These are phyloP conservation scores for Pythium periplocum DNA, from an alignment of 352 stramenopile genomes.

Conservation along the genomic window DNA sequence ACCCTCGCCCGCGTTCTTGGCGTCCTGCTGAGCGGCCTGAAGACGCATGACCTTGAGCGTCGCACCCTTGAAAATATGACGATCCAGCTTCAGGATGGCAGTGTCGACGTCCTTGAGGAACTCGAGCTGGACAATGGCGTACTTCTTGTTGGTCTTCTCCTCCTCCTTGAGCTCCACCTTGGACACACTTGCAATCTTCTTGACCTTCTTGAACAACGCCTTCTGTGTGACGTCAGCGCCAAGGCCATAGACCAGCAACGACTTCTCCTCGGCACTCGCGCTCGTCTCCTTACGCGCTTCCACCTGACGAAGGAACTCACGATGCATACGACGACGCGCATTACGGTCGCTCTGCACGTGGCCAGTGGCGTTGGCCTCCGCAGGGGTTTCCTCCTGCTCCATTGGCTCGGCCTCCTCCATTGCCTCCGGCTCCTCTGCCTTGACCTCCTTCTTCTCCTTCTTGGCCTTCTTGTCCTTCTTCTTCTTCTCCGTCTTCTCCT, in stretches of 20 bases:
- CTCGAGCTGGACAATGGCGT: slow-evolving; percentile 62
- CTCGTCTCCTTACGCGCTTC: slow-evolving; percentile 53
- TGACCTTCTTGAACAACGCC: slow-evolving; percentile 73
- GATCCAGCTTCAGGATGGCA: slow-evolving; percentile 69
- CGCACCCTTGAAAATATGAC: slow-evolving; percentile 79
- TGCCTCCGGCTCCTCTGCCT: slow-evolving; percentile 1
- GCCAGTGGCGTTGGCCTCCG: slow-evolving; percentile 9
- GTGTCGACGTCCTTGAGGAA: slow-evolving; percentile 39
- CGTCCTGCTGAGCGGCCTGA: slow-evolving; percentile 17
- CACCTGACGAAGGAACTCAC: slow-evolving; percentile 69
- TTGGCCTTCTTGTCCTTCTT: slow-evolving; percentile 22
- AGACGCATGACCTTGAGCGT: slow-evolving; percentile 58
- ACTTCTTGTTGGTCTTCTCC: slow-evolving; percentile 45
- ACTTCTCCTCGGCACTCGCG: slow-evolving; percentile 53
- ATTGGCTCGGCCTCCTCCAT: slow-evolving; percentile 9
- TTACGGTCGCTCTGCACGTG: slow-evolving; percentile 79
- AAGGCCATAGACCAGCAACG: slow-evolving; percentile 69
- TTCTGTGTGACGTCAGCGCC: slow-evolving; percentile 69
- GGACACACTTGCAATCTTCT: slow-evolving; percentile 53
- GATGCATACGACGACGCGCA: slow-evolving; percentile 64
- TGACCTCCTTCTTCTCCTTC: slow-evolving; percentile 16
- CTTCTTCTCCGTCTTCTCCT: slow-evolving; percentile 8
- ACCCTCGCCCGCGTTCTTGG: slow-evolving; percentile 36
- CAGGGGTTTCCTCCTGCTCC: not conserved
- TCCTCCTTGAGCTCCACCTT: slow-evolving; percentile 65